A percentile compares a stretch with the other conserved stretches of the same genome.
These are phyloP conservation scores for Dendrobium nobile DNA, from an alignment of 106 monocot species.

Conservation along the genomic window DNA sequence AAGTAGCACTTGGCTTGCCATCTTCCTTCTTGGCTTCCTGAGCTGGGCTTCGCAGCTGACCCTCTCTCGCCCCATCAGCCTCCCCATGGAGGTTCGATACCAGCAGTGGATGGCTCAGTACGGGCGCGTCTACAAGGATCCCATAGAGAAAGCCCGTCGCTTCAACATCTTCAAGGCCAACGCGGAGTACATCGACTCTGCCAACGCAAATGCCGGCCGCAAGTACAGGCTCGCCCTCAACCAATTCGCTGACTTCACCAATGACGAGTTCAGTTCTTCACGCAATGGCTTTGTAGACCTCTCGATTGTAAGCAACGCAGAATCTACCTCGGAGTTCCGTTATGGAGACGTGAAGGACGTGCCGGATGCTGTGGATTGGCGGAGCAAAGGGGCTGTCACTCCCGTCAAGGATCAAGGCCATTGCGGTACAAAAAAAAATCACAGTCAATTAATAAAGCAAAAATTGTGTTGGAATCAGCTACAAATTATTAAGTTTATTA, in stretches of 20 bases:
- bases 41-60: no score
- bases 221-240: conserved; percentile 51
- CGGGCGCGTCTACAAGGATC: conserved; percentile 24
- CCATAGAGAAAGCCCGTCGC: conserved; percentile 33
- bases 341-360: conserved; percentile 21
- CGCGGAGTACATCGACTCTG: conserved; percentile 35
- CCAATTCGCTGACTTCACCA: conserved; percentile 72
- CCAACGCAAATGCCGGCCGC: conserved; percentile 46
- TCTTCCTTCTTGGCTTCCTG: no score
- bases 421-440: conserved; percentile 35
- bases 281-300: conserved; percentile 9
- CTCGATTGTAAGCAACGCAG: background rate
- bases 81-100: conserved; percentile 15
- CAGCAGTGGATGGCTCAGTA: conserved; percentile 42
- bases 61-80: no score
- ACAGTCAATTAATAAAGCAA: background rate
- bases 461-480: no score
- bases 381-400: conserved; percentile 54
- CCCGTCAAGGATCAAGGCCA: conserved; percentile 66
- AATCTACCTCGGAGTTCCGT: conserved; percentile 11
- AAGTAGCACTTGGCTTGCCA: no score
- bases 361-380: conserved; percentile 65
- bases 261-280: conserved; percentile 42
- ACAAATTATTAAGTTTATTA: no score
- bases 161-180: conserved; percentile 59